These are phyloP conservation scores for Sclerotinia borealis DNA, from an alignment of 2,329 filamentous ascomycete genomes.

Conservation along the genomic window DNA sequence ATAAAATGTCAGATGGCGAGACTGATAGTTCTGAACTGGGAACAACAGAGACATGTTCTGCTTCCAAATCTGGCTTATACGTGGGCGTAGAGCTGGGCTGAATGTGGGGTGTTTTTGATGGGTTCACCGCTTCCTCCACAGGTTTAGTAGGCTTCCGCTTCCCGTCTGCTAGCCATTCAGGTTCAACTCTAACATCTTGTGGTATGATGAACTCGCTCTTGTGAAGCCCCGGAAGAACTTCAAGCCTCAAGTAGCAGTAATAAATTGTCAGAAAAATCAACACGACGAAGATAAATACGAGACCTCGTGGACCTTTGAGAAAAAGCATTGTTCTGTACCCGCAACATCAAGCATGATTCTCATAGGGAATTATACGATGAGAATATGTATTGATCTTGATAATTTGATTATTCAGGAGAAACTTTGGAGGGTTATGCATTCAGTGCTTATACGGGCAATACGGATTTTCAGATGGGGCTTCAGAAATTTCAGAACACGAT, in stretches of 20 bases:
- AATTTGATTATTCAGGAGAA: neutral
- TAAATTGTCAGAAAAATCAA: neutral
- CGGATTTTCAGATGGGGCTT: no score
- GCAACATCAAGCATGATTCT: neutral
- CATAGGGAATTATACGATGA: neutral
- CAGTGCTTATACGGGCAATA: neutral
- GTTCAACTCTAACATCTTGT: neutral
- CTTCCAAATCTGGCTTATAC: neutral
- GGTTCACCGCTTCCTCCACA: neutral
- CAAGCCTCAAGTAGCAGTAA: neutral
- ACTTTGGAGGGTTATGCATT: neutral
- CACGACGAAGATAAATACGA: neutral
- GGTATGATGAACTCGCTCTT: neutral
- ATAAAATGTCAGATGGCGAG: slow-evolving; percentile 10
- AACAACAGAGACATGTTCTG: neutral
- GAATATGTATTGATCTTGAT: neutral
- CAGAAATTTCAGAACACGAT: neutral
- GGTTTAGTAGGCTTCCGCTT: neutral
- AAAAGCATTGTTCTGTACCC: slow-evolving; percentile 1
- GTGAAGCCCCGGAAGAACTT: neutral
- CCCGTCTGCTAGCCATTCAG: neutral
- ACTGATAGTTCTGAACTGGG: neutral
- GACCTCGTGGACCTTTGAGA: neutral
- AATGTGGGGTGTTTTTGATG: neutral
- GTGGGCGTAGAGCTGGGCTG: neutral